A percentile compares a stretch with the other conserved stretches of the same genome.
phyloP scores from a whole-genome alignment of 176 grass and related monocot genomes.

The Carex pumila region DNA sequence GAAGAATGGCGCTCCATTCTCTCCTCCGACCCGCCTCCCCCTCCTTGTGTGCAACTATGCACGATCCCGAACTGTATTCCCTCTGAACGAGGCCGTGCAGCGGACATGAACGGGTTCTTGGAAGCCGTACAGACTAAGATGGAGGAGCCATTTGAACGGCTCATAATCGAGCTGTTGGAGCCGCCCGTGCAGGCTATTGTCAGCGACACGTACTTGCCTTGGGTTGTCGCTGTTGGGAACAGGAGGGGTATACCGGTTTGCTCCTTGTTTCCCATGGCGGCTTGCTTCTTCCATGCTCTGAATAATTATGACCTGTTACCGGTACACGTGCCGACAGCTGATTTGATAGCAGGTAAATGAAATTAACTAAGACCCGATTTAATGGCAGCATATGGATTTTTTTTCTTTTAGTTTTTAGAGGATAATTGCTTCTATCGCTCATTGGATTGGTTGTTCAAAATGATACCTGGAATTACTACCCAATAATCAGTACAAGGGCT shows the following conservation, averaged over 20 bases:
- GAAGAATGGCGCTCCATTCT: slow-evolving; percentile 62
- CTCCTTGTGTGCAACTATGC: slow-evolving; percentile 8
- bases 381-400: background rate
- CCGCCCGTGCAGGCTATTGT: slow-evolving; percentile 7
- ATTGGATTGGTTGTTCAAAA: background rate
- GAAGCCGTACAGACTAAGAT: slow-evolving; percentile 37
- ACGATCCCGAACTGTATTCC: slow-evolving; percentile 48
- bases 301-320: slow-evolving; percentile 20
- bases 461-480: background rate
- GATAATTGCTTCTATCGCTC: background rate
- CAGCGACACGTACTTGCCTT: slow-evolving; percentile 20
- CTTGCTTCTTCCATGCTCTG: slow-evolving; percentile 23
- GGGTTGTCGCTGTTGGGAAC: slow-evolving; percentile 20
- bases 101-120: slow-evolving; percentile 33
- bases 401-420: background rate
- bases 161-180: slow-evolving; percentile 21
- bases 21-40: background rate
- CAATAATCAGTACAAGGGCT: too few relatives aligned
- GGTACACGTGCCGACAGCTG: background rate
- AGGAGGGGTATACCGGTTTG: slow-evolving; percentile 21
- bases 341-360: slow-evolving; percentile 2
- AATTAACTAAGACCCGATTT: background rate
- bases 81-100: slow-evolving; percentile 41
- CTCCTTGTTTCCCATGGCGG: slow-evolving; percentile 35
- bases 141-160: slow-evolving; percentile 27